These are phyloP conservation scores for Phytophthora idaei DNA, from an alignment of 352 stramenopile species.

Conservation along the genomic window DNA sequence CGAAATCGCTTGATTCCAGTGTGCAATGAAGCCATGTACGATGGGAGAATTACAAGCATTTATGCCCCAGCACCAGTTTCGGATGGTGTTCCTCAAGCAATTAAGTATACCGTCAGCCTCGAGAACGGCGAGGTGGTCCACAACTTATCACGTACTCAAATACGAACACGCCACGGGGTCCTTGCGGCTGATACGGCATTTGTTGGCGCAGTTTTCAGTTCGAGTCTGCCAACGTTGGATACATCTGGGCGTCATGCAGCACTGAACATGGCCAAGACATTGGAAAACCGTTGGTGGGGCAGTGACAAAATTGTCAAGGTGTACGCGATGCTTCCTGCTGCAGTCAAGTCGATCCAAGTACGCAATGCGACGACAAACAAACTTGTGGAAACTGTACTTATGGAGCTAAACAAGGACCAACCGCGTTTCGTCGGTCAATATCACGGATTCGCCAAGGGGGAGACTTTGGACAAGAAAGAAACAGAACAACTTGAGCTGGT, in stretches of 20 bases:
- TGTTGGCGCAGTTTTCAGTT: constrained; percentile 44
- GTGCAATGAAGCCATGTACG: constrained; percentile 35
- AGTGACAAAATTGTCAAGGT: constrained; percentile 55
- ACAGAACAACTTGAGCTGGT: constrained; percentile 38
- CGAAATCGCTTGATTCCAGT: constrained; percentile 42
- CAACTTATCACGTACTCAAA: constrained; percentile 33
- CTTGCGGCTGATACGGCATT: constrained; percentile 52
- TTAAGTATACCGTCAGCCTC: constrained; percentile 48
- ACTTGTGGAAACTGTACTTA: constrained; percentile 37
- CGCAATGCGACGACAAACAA: constrained; percentile 51
- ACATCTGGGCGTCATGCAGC: neutral
- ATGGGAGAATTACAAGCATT: constrained; percentile 34
- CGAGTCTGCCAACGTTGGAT: constrained; percentile 27
- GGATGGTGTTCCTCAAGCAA: neutral
- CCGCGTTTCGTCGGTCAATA: constrained; percentile 67
- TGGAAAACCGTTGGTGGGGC: constrained; percentile 48
- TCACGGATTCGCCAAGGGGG: constrained; percentile 55
- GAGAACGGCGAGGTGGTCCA: constrained; percentile 47
- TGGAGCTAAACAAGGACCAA: constrained; percentile 35
- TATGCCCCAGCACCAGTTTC: constrained; percentile 18
- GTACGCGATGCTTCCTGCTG: constrained; percentile 48
- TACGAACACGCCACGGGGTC: constrained; percentile 44
- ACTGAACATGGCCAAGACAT: neutral
- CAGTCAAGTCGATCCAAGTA: constrained; percentile 40
- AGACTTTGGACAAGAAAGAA: constrained; percentile 39